Percentiles rank a stretch among this genome's conserved stretches.
phyloP scores from a whole-genome alignment of 257 asterid genomes.

The Datura wrightii region DNA sequence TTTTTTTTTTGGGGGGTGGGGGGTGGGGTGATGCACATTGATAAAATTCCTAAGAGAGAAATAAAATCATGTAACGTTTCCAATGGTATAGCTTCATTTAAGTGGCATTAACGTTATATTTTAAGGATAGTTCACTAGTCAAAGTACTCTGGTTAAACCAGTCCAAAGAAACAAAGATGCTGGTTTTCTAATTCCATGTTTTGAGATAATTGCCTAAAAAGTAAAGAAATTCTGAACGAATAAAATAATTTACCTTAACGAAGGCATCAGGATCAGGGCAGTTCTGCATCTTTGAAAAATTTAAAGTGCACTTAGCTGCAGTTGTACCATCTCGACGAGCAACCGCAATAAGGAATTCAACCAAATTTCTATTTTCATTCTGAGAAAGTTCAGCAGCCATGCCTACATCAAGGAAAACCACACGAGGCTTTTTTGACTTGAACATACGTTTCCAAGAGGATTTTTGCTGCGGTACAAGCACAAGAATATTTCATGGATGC shows the following conservation, averaged over 20 bases:
- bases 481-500: slow-evolving; percentile 88
- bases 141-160: background rate
- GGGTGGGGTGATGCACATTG: background rate
- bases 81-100: no score
- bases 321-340: slow-evolving; percentile 74
- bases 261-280: slow-evolving; percentile 77
- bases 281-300: slow-evolving; percentile 63
- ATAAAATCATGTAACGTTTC: no score
- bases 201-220: background rate
- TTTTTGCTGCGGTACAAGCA: slow-evolving; percentile 53
- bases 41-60: background rate
- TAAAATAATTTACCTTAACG: slow-evolving; percentile 55
- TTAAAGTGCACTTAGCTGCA: slow-evolving; percentile 67
- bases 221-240: background rate
- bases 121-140: no score
- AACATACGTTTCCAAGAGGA: slow-evolving; percentile 55
- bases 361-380: slow-evolving; percentile 54
- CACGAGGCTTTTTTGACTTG: slow-evolving; percentile 64
- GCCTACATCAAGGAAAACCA: slow-evolving; percentile 64
- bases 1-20: no score
- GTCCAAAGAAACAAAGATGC: background rate
- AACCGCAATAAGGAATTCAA: slow-evolving; percentile 73
- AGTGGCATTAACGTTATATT: background rate
- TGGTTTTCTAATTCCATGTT: background rate
- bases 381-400: slow-evolving; percentile 85